Conservation (phyloP, 2,329 filamentous ascomycete species). For the Calonectria hongkongensis region DNA sequence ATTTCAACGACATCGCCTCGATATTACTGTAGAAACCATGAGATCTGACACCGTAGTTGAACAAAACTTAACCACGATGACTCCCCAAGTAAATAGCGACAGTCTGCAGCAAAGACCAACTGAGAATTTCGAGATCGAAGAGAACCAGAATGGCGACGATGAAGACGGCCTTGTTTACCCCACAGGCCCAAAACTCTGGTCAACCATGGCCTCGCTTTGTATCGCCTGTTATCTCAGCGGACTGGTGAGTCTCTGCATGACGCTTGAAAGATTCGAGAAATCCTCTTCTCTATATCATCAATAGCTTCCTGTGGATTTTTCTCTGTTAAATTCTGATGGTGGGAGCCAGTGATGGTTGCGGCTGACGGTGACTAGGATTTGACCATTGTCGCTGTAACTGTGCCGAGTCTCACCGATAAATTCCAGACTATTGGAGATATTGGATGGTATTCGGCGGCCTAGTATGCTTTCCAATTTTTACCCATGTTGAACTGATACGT, state of each 20-base stretch:
- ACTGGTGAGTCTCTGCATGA: slow-evolving; percentile 33
- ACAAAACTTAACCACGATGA: not conserved
- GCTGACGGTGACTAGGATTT: slow-evolving; percentile 42
- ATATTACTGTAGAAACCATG: slow-evolving; percentile 17
- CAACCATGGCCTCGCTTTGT: slow-evolving; percentile 50
- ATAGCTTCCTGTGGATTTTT: not conserved
- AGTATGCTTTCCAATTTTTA: slow-evolving; percentile 29
- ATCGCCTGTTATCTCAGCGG: slow-evolving; percentile 51
- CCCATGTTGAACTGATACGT: rapidly evolving
- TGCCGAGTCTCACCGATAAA: slow-evolving; percentile 51
- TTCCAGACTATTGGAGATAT: slow-evolving; percentile 53
- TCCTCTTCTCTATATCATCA: not conserved
- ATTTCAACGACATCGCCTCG: not conserved
- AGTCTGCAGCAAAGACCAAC: not conserved
- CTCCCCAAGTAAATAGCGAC: not conserved
- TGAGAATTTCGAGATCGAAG: slow-evolving; percentile 35
- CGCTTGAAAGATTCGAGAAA: not conserved
- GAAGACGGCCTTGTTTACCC: slow-evolving; percentile 38
- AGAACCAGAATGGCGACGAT: not conserved
- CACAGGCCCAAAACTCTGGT: slow-evolving; percentile 49
- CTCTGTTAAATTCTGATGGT: not conserved
- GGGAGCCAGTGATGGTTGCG: not conserved
- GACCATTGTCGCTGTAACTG: slow-evolving; percentile 49
- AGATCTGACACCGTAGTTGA: slow-evolving; percentile 20
- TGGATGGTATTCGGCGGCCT: slow-evolving; percentile 54